These are phyloP conservation scores for Rubroboletus pulcherrimus DNA, from an alignment of 768 basidiomycete species.

Conservation along the genomic window DNA sequence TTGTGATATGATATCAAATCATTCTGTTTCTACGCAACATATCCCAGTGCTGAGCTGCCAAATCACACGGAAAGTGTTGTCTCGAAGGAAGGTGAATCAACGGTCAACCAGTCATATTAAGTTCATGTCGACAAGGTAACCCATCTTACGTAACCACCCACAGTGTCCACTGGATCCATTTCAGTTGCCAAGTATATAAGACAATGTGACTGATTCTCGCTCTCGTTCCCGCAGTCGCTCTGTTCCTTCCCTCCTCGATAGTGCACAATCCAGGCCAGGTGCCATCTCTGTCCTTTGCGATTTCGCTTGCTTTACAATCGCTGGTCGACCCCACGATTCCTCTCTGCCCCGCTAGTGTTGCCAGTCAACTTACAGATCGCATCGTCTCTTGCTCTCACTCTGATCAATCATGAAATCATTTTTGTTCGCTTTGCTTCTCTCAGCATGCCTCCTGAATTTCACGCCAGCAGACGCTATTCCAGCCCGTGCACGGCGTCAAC, in stretches of 20 bases:
- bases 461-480: conserved; percentile 32
- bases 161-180: neutral
- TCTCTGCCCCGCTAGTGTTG: conserved; percentile 1
- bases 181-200: conserved; percentile 8
- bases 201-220: neutral
- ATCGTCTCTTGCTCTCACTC: neutral
- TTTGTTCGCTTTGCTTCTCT: conserved; percentile 47
- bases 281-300: conserved; percentile 14
- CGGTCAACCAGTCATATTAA: no score
- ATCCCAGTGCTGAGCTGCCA: neutral
- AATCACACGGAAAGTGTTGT: neutral
- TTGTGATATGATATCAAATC: neutral
- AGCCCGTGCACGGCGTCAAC: conserved; percentile 8
- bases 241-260: neutral
- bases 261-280: conserved; percentile 16
- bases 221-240: neutral
- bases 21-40: conserved; percentile 17
- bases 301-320: conserved; percentile 7
- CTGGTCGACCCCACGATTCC: conserved; percentile 14
- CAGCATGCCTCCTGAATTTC: conserved; percentile 48
- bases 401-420: conserved; percentile 48
- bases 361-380: conserved; percentile 11
- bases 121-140: conserved; percentile 21
- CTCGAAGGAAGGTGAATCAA: neutral
- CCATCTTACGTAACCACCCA: conserved; percentile 15